Evolutionary conservation across 345 rosid species (phyloP), one percentile per base, ranked within the genome.

Genomic region (Ailanthus altissimus): DNA sequence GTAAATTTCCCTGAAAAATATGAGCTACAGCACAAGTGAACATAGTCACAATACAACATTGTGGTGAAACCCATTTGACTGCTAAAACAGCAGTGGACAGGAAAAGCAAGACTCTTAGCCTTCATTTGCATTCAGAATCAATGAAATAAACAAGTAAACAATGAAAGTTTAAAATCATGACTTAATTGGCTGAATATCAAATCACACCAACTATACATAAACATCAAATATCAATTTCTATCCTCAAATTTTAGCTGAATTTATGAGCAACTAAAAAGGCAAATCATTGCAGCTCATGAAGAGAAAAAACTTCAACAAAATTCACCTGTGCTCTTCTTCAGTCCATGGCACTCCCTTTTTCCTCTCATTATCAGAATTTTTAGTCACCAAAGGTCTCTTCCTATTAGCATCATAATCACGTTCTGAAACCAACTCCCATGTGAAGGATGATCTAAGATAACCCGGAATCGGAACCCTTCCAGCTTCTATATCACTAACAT

Each of bases 261-360:
- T 32, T 25, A 23, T 20, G 51, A 50, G 46, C 12, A 38, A 14
- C 20, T 32, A 36, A 57, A n/a, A 26, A 32, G 38, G 46, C 32
- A 49, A 65, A 32, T 21, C 3, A 36, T 28, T 20, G 6, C n/a
- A 69, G 47, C 13, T 16, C 11, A 25, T 4, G 57, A 25, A 79
- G 16, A 12, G 47, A 47, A 12, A 13, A 13, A 59, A 36, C n/a
- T 10, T 45, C 32, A 36, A 36, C 26, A 64, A 18, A 18, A 81
- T 18, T 67, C 47, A 93, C 99, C 97, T 92, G 89, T 96, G 99
- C 64, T 96, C 99, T 49, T 92, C 98, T 80, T 96, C 93, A 18
- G 99, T 96, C 99, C 99, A 96, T 6, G 97, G 98, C n/a, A 92
- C 92, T 3, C 98, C 99, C 76, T 91, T 96, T 85, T 90, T 93